These are phyloP conservation scores for Selaginella moellendorffii DNA, from an alignment of 75 land plant species.

Conservation along the genomic window DNA sequence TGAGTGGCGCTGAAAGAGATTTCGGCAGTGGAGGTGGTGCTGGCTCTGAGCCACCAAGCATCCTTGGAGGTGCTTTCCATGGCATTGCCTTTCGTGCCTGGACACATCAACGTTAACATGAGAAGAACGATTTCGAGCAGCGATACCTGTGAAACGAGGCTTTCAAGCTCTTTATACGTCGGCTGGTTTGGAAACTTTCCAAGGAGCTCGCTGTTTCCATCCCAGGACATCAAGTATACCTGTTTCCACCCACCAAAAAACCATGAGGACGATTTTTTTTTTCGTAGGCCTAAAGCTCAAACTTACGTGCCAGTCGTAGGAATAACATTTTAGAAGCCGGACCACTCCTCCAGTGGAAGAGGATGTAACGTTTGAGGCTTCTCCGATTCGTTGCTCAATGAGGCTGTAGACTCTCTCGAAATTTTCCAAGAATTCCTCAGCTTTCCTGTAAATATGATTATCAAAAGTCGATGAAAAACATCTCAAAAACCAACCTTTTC, in stretches of 20 bases:
- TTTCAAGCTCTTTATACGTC: constrained; percentile 37
- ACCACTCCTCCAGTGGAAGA: constrained; percentile 38
- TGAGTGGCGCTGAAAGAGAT: constrained; percentile 22
- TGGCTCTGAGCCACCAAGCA: constrained; percentile 37
- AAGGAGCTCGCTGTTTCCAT: constrained; percentile 34
- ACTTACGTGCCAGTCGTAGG: constrained; percentile 39
- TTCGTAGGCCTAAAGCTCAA: too few relatives aligned
- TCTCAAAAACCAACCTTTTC: constrained; percentile 27
- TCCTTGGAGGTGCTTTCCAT: constrained; percentile 36
- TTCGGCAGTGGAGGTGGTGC: constrained; percentile 39
- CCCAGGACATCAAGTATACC: constrained; percentile 39
- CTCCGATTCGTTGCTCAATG: constrained; percentile 39
- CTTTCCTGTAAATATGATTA: constrained; percentile 23
- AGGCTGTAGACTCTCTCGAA: constrained; percentile 32
- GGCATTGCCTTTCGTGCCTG: constrained; percentile 36
- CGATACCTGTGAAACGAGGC: constrained; percentile 29
- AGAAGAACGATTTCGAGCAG: background rate
- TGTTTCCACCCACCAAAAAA: constrained; percentile 9
- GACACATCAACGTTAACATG: background rate
- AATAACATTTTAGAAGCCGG: constrained; percentile 32
- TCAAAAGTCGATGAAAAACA: background rate
- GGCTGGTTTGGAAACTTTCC: constrained; percentile 24
- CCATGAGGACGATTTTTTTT: background rate
- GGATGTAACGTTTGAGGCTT: constrained; percentile 39
- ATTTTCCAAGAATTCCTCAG: constrained; percentile 30